Percentiles rank a stretch among this genome's conserved stretches.
phyloP scores from a whole-genome alignment of 805 yeast genomes.

The Sporopachydermia quercuum region DNA sequence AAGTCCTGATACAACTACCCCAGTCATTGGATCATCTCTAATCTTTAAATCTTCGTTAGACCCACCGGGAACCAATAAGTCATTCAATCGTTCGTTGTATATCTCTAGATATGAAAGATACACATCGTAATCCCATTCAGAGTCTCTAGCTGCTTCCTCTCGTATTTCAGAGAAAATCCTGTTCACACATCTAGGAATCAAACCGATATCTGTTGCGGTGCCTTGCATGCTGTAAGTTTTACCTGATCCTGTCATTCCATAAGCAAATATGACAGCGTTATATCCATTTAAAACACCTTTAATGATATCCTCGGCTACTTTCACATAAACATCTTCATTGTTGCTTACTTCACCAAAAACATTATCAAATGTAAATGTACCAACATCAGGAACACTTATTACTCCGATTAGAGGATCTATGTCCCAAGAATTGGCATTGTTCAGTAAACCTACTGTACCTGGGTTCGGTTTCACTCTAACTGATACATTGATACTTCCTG shows the following conservation, averaged over 20 bases:
- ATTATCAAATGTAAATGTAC: slow-evolving; percentile 62
- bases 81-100: slow-evolving; percentile 77
- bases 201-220: slow-evolving; percentile 42
- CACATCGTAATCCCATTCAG: slow-evolving; percentile 27
- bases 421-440: slow-evolving; percentile 26
- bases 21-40: slow-evolving; percentile 59
- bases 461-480: slow-evolving; percentile 57
- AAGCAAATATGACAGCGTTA: slow-evolving; percentile 84
- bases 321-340: slow-evolving; percentile 47
- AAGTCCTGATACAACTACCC: slow-evolving; percentile 65
- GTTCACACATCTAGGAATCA: slow-evolving; percentile 52
- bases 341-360: slow-evolving; percentile 46
- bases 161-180: slow-evolving; percentile 37
- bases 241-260: slow-evolving; percentile 92
- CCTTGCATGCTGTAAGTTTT: slow-evolving; percentile 85
- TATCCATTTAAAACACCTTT: slow-evolving; percentile 52
- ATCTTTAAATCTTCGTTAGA: slow-evolving; percentile 46
- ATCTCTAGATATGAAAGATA: slow-evolving; percentile 69
- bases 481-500: slow-evolving; percentile 63
- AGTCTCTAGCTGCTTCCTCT: slow-evolving; percentile 10
- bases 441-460: slow-evolving; percentile 10
- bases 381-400: slow-evolving; percentile 37
- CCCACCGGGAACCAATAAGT: slow-evolving; percentile 37
- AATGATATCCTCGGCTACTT: slow-evolving; percentile 37
- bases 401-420: slow-evolving; percentile 24